phyloP scores from a whole-genome alignment of 805 yeast species.

The Ogataea trehaloabstinens region DNA sequence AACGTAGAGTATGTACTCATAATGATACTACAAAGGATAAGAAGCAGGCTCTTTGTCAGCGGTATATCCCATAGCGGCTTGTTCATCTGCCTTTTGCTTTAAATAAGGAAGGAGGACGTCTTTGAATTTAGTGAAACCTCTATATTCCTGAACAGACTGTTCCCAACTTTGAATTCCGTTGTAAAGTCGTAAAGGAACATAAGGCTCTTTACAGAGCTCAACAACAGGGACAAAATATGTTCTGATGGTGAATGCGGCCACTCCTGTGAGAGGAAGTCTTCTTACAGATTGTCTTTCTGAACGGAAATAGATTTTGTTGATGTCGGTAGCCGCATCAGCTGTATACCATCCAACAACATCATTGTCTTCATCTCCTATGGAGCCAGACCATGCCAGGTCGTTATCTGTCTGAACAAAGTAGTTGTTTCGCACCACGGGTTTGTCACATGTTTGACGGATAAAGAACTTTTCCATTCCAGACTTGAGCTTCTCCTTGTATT shows the following conservation, averaged over 20 bases:
- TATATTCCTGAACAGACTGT: slow-evolving; percentile 56
- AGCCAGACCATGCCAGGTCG: slow-evolving; percentile 60
- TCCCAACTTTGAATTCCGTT: slow-evolving; percentile 61
- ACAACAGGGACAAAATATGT: slow-evolving; percentile 59
- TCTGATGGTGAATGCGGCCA: slow-evolving; percentile 56
- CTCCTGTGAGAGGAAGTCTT: slow-evolving; percentile 59
- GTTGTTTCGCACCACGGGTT: slow-evolving; percentile 65
- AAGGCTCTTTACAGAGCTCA: slow-evolving; percentile 57
- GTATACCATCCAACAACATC: slow-evolving; percentile 64
- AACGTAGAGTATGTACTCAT: background rate
- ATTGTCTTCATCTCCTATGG: slow-evolving; percentile 57
- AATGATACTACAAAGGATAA: slow-evolving; percentile 39
- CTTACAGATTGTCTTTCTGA: slow-evolving; percentile 66
- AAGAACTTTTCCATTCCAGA: slow-evolving; percentile 68
- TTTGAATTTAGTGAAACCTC: slow-evolving; percentile 55
- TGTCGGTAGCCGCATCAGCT: slow-evolving; percentile 47
- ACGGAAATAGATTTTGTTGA: slow-evolving; percentile 51
- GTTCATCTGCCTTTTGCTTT: slow-evolving; percentile 45
- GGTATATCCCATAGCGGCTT: slow-evolving; percentile 42
- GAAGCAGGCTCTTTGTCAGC: slow-evolving; percentile 38
- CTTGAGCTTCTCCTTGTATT: slow-evolving; percentile 55
- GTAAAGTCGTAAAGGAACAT: slow-evolving; percentile 56
- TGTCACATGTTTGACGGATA: slow-evolving; percentile 51
- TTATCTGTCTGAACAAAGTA: slow-evolving; percentile 66
- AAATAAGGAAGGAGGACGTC: slow-evolving; percentile 56